These are phyloP conservation scores for Deinandra increscens DNA, from an alignment of 129 eudicot species.

Conservation along the genomic window DNA sequence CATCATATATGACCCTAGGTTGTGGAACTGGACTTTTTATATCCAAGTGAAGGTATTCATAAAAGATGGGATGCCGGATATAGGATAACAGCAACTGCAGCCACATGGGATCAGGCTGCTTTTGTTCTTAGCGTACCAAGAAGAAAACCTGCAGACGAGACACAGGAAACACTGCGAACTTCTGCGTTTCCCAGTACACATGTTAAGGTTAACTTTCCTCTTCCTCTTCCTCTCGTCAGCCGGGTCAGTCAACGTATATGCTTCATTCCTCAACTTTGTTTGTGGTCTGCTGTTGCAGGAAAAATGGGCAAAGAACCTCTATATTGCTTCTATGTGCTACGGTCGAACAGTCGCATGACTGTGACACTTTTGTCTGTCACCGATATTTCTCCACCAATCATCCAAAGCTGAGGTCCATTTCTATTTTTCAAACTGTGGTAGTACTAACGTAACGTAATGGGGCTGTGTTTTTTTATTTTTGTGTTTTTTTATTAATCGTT, in stretches of 20 bases:
- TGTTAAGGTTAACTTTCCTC: slow-evolving; percentile 54
- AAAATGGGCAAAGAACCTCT: slow-evolving; percentile 84
- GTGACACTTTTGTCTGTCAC: slow-evolving; percentile 7
- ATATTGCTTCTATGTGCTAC: slow-evolving; percentile 78
- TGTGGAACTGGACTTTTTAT: slow-evolving; percentile 81
- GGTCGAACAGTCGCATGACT: slow-evolving; percentile 85
- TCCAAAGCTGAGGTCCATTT: slow-evolving; percentile 10
- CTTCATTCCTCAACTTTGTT: not conserved
- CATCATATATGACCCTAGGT: slow-evolving; percentile 41
- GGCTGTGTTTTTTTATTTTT: not conserved
- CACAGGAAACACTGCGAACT: slow-evolving; percentile 82
- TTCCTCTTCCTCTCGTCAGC: not conserved
- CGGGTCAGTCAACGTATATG: not conserved
- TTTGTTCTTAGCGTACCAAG: slow-evolving; percentile 76
- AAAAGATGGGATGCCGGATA: slow-evolving; percentile 86
- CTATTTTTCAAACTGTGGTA: slow-evolving; percentile 1
- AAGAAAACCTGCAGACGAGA: slow-evolving; percentile 66
- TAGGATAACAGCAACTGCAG: slow-evolving; percentile 76
- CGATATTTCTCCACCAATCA: not conserved
- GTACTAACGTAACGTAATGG: not conserved
- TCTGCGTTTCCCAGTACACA: slow-evolving; percentile 88
- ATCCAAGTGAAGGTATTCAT: slow-evolving; percentile 94
- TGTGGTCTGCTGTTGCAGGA: slow-evolving; percentile 55
- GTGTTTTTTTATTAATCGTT: not conserved
- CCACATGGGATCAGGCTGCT: slow-evolving; percentile 81